phyloP scores from a whole-genome alignment of 1,284 basidiomycete species.

The Malassezia restricta region DNA sequence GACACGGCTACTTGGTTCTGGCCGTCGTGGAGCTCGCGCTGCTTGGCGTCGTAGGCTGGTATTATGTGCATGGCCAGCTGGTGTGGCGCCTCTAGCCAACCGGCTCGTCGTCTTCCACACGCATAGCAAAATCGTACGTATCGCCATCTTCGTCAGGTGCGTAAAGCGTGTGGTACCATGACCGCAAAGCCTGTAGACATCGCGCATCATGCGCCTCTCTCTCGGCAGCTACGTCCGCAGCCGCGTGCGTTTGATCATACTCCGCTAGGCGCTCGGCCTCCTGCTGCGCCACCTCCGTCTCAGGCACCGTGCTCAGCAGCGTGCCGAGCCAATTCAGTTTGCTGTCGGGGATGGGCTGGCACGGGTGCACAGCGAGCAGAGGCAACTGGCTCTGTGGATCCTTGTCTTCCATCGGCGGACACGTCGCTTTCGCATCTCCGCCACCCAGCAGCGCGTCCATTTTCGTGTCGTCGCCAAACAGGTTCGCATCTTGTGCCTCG shows the following conservation, averaged over 20 bases:
- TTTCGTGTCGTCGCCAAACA: slow-evolving; percentile 21
- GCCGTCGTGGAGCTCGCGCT: slow-evolving; percentile 26
- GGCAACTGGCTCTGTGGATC: slow-evolving; percentile 24
- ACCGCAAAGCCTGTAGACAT: slow-evolving; percentile 21
- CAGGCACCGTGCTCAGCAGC: slow-evolving; percentile 30
- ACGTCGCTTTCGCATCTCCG: neutral
- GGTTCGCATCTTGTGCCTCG: slow-evolving; percentile 24
- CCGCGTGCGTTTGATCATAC: slow-evolving; percentile 16
- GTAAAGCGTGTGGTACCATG: slow-evolving; percentile 28
- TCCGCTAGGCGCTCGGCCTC: slow-evolving; percentile 19
- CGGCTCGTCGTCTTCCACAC: slow-evolving; percentile 19
- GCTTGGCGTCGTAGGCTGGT: slow-evolving; percentile 22
- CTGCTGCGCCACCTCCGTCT: slow-evolving; percentile 20
- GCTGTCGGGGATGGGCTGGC: slow-evolving; percentile 25
- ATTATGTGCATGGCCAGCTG: slow-evolving; percentile 20
- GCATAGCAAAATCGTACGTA: slow-evolving; percentile 22
- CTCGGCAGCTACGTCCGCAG: slow-evolving; percentile 14
- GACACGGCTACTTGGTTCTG: slow-evolving; percentile 55
- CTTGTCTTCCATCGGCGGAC: slow-evolving; percentile 25
- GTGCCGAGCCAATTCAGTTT: slow-evolving; percentile 34
- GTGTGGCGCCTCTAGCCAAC: neutral
- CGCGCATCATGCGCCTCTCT: slow-evolving; percentile 23
- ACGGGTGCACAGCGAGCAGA: slow-evolving; percentile 23
- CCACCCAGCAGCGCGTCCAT: slow-evolving; percentile 16
- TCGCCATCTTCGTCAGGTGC: slow-evolving; percentile 31